Conservation (phyloP, 495 filamentous ascomycete species). For the Haplographium delicatum region DNA sequence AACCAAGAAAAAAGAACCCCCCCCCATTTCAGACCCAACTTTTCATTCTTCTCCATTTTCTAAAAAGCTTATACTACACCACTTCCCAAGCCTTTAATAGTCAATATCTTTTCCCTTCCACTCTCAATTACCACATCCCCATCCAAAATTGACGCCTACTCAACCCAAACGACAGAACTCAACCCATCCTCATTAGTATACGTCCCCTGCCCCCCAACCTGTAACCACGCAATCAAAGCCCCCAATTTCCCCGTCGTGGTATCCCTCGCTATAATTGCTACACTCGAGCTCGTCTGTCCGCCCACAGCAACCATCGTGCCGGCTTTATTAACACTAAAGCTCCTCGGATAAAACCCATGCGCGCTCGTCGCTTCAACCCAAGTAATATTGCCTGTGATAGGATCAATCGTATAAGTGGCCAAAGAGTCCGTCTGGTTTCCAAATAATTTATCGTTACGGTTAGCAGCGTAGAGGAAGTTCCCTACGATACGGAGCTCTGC, state of each 20-base stretch:
- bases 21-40: too few species aligned
- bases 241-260: slow-evolving; percentile 45
- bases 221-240: slow-evolving; percentile 35
- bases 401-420: slow-evolving; percentile 34
- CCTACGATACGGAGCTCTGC: slow-evolving; percentile 58
- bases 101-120: too few species aligned
- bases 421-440: slow-evolving; percentile 28
- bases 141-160: slow-evolving; percentile 30
- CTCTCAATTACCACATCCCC: too few species aligned
- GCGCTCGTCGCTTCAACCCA: slow-evolving; percentile 46
- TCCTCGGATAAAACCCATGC: slow-evolving; percentile 54
- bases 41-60: too few species aligned
- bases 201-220: slow-evolving; percentile 35
- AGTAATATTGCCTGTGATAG: slow-evolving; percentile 38
- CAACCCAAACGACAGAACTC: slow-evolving; percentile 40
- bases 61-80: too few species aligned
- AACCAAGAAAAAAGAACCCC: too few species aligned
- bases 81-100: too few species aligned
- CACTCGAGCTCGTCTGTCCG: slow-evolving; percentile 49
- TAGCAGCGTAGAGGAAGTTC: slow-evolving; percentile 36
- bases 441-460: slow-evolving; percentile 36
- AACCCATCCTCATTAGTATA: slow-evolving; percentile 42
- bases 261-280: slow-evolving; percentile 55
- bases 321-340: slow-evolving; percentile 57
- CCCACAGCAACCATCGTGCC: slow-evolving; percentile 56